Base-by-base conservation (phyloP, 1,284 basidiomycete species). In the Pisolithus thermaeus region DNA sequence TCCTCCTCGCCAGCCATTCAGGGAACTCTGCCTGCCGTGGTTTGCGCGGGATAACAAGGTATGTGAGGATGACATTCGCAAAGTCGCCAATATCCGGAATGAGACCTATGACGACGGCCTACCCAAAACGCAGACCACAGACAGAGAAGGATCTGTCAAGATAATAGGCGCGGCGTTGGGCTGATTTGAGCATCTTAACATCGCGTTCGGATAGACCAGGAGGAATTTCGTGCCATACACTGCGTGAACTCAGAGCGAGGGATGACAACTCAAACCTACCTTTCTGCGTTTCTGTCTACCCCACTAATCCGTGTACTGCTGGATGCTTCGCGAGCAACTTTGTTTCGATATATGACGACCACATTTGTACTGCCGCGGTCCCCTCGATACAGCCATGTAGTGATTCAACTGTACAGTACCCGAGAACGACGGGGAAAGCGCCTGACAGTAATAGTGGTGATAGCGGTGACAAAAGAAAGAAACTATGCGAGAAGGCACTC, bases 141-240 rank as follows among this genome's bases (percentile, higher is more conserved):
- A 97, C 50, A 45, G 67, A 75, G 73, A 97, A 90, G 7, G 91
- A 88, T 69, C 93, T 95, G 75, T 98, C 95, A 51, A 98, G 86
- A 64, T 87, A 83, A 65, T 94, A 92, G 0, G 95, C 94, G 8
- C 94, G 77, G 48, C 76, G 73, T 64, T 90, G 82, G 42, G 95
- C 82, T n/a, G 84, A 80, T 59, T 78, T 79, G 48, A 94, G 75
- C 47, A 92, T 84, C 58, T 82, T 83, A n/a, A 78, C 79, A 56
- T 97, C 92, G 30, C 85, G 78, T 30, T 76, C 69, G 0, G 90
- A 89, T 3, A 97, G 78, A 0, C 92, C 93, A 8, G 84, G 82
- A 0, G 92, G 92, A 0, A 84, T 67, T 6, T 77, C 77, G 47
- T 90, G 79, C 90, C 92, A 54, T 7, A 16, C 12, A 27, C 41